Conservation (phyloP, 2,329 filamentous ascomycete species). For the Penicillium sp. region DNA sequence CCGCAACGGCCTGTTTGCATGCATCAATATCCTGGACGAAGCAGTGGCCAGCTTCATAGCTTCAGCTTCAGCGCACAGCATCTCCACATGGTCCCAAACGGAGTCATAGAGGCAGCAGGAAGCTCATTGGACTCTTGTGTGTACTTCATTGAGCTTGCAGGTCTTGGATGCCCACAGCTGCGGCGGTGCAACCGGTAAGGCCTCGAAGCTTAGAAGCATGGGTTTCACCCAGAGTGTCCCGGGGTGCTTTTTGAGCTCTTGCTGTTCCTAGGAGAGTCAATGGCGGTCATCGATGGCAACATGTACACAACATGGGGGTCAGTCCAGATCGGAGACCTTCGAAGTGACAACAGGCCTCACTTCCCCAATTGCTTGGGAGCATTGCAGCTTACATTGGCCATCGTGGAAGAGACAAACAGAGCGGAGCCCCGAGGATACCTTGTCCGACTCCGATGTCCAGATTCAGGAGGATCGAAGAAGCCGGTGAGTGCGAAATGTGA, state of each 20-base stretch:
- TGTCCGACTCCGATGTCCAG: constrained; percentile 21
- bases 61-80: constrained; percentile 9
- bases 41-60: not conserved
- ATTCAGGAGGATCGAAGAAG: not conserved
- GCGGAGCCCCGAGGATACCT: constrained; percentile 7
- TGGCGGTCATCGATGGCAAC: constrained; percentile 10
- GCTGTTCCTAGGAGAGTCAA: constrained; percentile 10
- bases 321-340: constrained; percentile 23
- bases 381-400: not conserved
- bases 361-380: not conserved
- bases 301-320: constrained; percentile 21
- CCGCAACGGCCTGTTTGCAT: constrained; percentile 33
- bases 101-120: constrained; percentile 19
- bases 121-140: constrained; percentile 8
- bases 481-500: constrained; percentile 9
- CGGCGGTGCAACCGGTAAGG: constrained; percentile 32
- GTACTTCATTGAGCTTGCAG: constrained; percentile 18
- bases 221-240: constrained; percentile 10
- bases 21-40: constrained; percentile 13
- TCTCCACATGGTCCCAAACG: constrained; percentile 34
- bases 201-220: constrained; percentile 32
- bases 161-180: constrained; percentile 33
- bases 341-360: constrained; percentile 2
- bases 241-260: not conserved
- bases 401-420: constrained; percentile 18